Conservation (phyloP, 306 rosid species). For the Cucumis sativus region Cucumber_9930_V3 NC_026659.2:17347501-17348000, state of each 20-base stretch:
- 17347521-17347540: background rate
- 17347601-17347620: constrained; percentile 18
- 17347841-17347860: constrained; percentile 65
- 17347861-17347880: constrained; percentile 77
- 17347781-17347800: constrained; percentile 39
- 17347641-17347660: constrained; percentile 45
- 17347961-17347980: constrained; percentile 67
- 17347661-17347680: constrained; percentile 43
- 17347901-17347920: constrained; percentile 51
- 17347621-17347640: constrained; percentile 65
- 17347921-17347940: constrained; percentile 53
- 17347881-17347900: constrained; percentile 74
- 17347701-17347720: constrained; percentile 54
- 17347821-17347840: constrained; percentile 44
- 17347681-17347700: constrained; percentile 58
- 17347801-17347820: constrained; percentile 38
- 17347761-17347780: constrained; percentile 70
- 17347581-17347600: background rate
- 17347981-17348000: constrained; percentile 50
- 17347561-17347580: background rate
- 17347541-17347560: background rate
- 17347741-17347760: constrained; percentile 84
- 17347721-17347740: constrained; percentile 75
- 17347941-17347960: constrained; percentile 80
- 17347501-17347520: background rate